phyloP scores from a whole-genome alignment of 83 land plant species.

The Picea abies region DNA sequence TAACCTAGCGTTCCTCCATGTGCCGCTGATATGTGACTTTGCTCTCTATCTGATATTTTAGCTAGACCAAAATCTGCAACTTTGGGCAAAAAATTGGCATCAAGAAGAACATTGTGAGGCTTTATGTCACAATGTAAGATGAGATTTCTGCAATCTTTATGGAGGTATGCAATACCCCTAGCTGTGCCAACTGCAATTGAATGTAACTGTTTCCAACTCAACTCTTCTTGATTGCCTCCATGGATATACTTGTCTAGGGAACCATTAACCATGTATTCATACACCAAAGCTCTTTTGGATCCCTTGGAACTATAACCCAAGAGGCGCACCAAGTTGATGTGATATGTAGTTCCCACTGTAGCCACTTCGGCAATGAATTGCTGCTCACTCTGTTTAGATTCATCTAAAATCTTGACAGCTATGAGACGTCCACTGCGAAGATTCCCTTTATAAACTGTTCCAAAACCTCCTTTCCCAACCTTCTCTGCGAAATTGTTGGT shows the following conservation, averaged over 20 bases:
- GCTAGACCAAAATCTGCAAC: constrained; percentile 34
- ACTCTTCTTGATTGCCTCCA: background rate
- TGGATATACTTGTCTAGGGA: constrained; percentile 22
- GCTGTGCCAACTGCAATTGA: constrained; percentile 30
- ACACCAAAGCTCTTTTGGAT: constrained; percentile 20
- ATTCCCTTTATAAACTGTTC: constrained; percentile 12
- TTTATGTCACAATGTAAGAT: constrained; percentile 29
- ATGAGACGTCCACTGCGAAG: constrained; percentile 23
- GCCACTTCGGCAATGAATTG: constrained; percentile 32
- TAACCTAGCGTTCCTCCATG: background rate
- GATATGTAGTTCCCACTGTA: constrained; percentile 17
- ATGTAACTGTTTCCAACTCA: background rate
- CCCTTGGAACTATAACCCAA: constrained; percentile 19
- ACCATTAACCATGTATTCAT: constrained; percentile 29
- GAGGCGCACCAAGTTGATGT: constrained; percentile 22
- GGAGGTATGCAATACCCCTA: constrained; percentile 28
- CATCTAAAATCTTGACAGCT: constrained; percentile 33
- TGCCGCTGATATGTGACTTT: constrained; percentile 1
- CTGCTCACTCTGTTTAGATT: constrained; percentile 23
- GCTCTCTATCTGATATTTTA: constrained; percentile 4
- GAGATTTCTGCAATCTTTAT: constrained; percentile 14
- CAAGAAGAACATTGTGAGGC: constrained; percentile 23
- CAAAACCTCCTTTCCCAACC: constrained; percentile 29
- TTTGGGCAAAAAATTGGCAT: constrained; percentile 20
- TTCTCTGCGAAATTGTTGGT: constrained; percentile 21